Percentiles rank a stretch among this genome's conserved stretches.
Evolutionary conservation across 1,139 yeast genomes (phyloP).

Genomic region (Lodderomyces parapsilosis): DNA sequence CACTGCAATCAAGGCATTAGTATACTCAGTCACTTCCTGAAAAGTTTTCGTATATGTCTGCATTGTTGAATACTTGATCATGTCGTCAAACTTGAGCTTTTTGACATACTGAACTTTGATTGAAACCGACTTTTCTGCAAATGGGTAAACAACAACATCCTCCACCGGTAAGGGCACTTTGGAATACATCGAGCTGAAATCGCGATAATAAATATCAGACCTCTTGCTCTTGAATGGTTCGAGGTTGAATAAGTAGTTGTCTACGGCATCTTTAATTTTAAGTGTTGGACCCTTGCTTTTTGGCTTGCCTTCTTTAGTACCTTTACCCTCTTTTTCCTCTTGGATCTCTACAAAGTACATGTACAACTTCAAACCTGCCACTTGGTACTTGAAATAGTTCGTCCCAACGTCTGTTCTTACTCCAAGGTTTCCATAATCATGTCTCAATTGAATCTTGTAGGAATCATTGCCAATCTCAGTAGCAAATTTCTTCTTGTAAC

Average conservation of each 20-base stretch:
- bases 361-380: conserved; percentile 12
- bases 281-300: conserved; percentile 1
- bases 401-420: conserved; percentile 10
- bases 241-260: conserved; percentile 10
- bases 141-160: conserved; percentile 10
- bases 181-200: conserved; percentile 11
- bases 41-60: conserved; percentile 11
- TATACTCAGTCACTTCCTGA: conserved; percentile 14
- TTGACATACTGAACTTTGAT: conserved; percentile 12
- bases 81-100: conserved; percentile 12
- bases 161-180: conserved; percentile 14
- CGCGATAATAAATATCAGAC: conserved; percentile 12
- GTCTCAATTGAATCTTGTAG: conserved; percentile 10
- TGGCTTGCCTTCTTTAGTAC: neutral
- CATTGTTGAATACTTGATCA: conserved; percentile 11
- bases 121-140: conserved; percentile 6
- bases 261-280: conserved; percentile 9
- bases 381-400: conserved; percentile 13
- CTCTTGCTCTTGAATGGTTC: conserved; percentile 14
- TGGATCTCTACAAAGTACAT: conserved; percentile 13
- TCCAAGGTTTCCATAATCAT: conserved; percentile 12
- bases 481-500: conserved; percentile 7
- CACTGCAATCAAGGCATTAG: conserved; percentile 14
- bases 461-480: conserved; percentile 8
- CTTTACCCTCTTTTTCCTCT: conserved; percentile 3